A percentile compares a stretch with the other conserved stretches of the same genome.
Evolutionary conservation across 2,329 filamentous ascomycete species (phyloP).

Genomic region (Xylariales sp.): DNA sequence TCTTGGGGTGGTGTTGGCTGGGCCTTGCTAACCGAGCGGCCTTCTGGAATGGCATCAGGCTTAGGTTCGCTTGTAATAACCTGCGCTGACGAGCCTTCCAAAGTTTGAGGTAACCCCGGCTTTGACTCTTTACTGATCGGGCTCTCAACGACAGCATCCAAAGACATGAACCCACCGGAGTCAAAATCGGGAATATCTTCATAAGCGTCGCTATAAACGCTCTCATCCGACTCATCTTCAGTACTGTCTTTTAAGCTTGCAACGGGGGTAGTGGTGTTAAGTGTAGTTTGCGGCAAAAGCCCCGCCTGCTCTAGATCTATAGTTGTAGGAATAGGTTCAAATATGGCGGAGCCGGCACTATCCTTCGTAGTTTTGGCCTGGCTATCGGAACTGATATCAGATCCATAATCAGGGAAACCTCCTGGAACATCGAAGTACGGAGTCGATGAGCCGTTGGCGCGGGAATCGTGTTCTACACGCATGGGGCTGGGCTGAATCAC

Average conservation of each 20-base stretch:
- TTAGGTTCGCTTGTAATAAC: slow-evolving; percentile 30
- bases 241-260: slow-evolving; percentile 53
- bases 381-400: slow-evolving; percentile 23
- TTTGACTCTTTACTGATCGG: slow-evolving; percentile 63
- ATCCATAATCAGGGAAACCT: slow-evolving; percentile 62
- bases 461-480: slow-evolving; percentile 35
- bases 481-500: slow-evolving; percentile 59
- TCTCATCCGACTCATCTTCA: slow-evolving; percentile 56
- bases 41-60: slow-evolving; percentile 29
- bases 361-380: slow-evolving; percentile 14
- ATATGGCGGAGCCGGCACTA: slow-evolving; percentile 33
- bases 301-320: slow-evolving; percentile 35
- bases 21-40: slow-evolving; percentile 13
- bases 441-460: slow-evolving; percentile 27
- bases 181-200: slow-evolving; percentile 76
- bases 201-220: slow-evolving; percentile 80
- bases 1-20: slow-evolving; percentile 26
- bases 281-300: slow-evolving; percentile 47
- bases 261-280: slow-evolving; percentile 47
- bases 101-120: slow-evolving; percentile 36
- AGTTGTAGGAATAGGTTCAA: slow-evolving; percentile 44
- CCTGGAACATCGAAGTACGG: slow-evolving; percentile 67
- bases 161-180: slow-evolving; percentile 75
- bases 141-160: slow-evolving; percentile 77
- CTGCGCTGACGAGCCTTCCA: slow-evolving; percentile 21